Evolutionary conservation across 345 rosid species (phyloP), one percentile per base, ranked within the genome.

Genomic region (Corchorus capsularis): DNA sequence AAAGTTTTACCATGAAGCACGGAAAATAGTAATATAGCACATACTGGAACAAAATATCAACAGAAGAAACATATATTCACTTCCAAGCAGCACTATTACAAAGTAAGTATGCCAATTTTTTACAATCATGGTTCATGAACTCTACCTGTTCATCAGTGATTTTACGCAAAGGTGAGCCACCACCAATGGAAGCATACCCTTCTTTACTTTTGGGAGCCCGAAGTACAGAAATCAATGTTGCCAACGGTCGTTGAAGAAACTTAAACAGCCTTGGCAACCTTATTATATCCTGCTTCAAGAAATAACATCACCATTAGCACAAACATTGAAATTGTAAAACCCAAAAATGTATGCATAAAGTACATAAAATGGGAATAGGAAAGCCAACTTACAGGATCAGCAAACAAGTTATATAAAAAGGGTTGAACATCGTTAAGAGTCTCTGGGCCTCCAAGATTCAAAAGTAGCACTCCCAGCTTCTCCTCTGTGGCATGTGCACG

Each of bases 131-230:
- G 41, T 14, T 49, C 37, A 69, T 50, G 4, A 60, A 20, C 41
- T 75, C 43, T 65, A 88, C 96, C 89, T 92, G 97, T 81, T 92
- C 96, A 82, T 90, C 87, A 1, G 98, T 96, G 71, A 93, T 91
- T 79, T 86, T 92, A 75, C 96, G 92, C 85, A 92, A 59, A 60
- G 97, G 98, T 27, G 97, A 96, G 69, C 98, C 94, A 47, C 99
- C 99, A 53, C 99, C 99, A 53, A 96, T 93, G 63, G 97, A 86
- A 82, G 99, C 99, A 90, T 96, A 96, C 68, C 96, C 99, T 86
- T 93, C 97, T 87, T 86, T 93, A 46, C 96, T 92, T 77, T 93
- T 93, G 1, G 97, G 96, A 15, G 99, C 97, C 15, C 97, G 89
- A 53, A 91, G 81, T 16, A 91, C 85, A 74, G 98, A 96, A 71